Evolutionary conservation across 768 basidiomycete genomes (phyloP), one percentile per base, ranked within the genome.

Genomic region (Agaricus blazei): DNA sequence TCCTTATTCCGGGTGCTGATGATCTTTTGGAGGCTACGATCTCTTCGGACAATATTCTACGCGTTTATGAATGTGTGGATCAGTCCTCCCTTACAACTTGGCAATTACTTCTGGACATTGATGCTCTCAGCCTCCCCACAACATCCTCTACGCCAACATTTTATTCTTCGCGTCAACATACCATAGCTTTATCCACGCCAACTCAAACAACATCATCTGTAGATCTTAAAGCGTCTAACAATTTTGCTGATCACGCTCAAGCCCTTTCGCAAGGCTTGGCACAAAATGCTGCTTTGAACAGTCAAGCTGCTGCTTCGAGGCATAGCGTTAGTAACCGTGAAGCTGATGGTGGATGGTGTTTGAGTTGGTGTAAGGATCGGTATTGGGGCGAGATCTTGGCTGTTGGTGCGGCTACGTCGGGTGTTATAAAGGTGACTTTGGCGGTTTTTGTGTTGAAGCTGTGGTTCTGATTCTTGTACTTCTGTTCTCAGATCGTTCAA

Each of bases 341-440:
- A 68, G 92, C 92, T 2, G 87, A 93, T 52, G 93, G 93, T 3
- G 95, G 90, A 1, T 98, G 93, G 93, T 88, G 86, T 54, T 70
- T 99, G 42, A 88, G 88, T 7, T 99, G 95, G 94, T 98, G 95
- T 70, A 92, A 93, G 65, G 97, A 98, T 63, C 79, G 81, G 58
- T 97, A 94, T 69, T 97, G 94, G 94, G 96, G 96, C 1, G 90
- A 94, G 65, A 65, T 96, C 19, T 75, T 98, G 48, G 93, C 93
- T 8, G 85, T 84, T 0, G 82, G 84, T 1, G 81, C 81, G 52
- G 94, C 93, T 1, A 76, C 81, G 1, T 81, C 75, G 56, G 89
- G 90, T 0, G 69, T 83, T 23, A 74, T 98, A 44, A 93, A 96
- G 68, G 93, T 94, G 42, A 27, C 3, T 6, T 27, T 19, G 28